A percentile compares a stretch with the other conserved stretches of the same genome.
These are phyloP conservation scores for Magnusiomyces paraingens DNA, from an alignment of 1,139 yeast species.

Conservation along the genomic window DNA sequence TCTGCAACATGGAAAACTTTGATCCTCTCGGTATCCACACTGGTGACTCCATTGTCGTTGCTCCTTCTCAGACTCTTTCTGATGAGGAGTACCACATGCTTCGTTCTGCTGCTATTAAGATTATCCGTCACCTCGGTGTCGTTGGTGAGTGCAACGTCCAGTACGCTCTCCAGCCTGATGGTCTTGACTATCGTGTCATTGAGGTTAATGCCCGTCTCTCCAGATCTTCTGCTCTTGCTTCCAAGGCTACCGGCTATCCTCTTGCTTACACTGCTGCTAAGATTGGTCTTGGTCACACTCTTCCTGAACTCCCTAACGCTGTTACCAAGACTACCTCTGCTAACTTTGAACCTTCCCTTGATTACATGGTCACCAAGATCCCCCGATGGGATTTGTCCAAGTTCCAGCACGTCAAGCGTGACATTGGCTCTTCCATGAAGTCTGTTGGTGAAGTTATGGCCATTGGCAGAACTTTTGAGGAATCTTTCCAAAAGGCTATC, in stretches of 20 bases:
- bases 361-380: slow-evolving; percentile 94
- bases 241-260: slow-evolving; percentile 98
- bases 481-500: slow-evolving; percentile 96
- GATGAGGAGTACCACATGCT: slow-evolving; percentile 98
- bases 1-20: slow-evolving; percentile 98
- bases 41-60: slow-evolving; percentile 98
- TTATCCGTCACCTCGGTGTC: slow-evolving; percentile 95
- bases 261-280: slow-evolving; percentile 98
- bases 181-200: slow-evolving; percentile 91
- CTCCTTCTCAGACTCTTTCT: slow-evolving; percentile 95
- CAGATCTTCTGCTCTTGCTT: slow-evolving; percentile 96
- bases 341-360: slow-evolving; percentile 96
- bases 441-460: slow-evolving; percentile 99
- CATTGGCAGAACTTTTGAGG: slow-evolving; percentile 96
- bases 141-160: slow-evolving; percentile 99
- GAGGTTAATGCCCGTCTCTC: slow-evolving; percentile 98
- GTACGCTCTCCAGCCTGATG: slow-evolving; percentile 94
- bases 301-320: slow-evolving; percentile 91
- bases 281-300: slow-evolving; percentile 89
- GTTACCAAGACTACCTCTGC: slow-evolving; percentile 95
- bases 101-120: slow-evolving; percentile 95
- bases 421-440: slow-evolving; percentile 91
- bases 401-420: slow-evolving; percentile 85
- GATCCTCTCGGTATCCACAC: slow-evolving; percentile 99
- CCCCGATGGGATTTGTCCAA: slow-evolving; percentile 99